phyloP scores from a whole-genome alignment of 2,329 filamentous ascomycete genomes.

The Lasiodiplodia sp. region DNA sequence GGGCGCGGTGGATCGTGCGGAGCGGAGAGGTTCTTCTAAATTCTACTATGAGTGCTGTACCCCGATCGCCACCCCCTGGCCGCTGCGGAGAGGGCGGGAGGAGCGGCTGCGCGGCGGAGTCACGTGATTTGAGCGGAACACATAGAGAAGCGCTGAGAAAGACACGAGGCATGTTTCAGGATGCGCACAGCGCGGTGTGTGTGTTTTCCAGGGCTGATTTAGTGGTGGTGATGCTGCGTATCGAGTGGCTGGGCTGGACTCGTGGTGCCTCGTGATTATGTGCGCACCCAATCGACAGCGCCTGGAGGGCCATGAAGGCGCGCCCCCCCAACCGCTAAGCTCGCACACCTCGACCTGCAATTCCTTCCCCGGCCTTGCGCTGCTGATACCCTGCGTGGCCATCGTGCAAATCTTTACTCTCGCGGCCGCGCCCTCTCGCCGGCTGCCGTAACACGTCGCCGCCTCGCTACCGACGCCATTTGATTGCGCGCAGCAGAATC shows the following conservation, averaged over 20 bases:
- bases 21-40: slow-evolving; percentile 23
- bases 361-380: slow-evolving; percentile 26
- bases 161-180: not conserved
- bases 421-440: slow-evolving; percentile 14
- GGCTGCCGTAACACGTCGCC: slow-evolving; percentile 25
- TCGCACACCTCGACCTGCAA: slow-evolving; percentile 28
- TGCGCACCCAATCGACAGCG: slow-evolving; percentile 23
- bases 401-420: slow-evolving; percentile 23
- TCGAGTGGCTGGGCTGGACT: slow-evolving; percentile 10
- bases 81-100: slow-evolving; percentile 25
- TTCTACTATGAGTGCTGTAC: slow-evolving; percentile 17
- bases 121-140: slow-evolving; percentile 15
- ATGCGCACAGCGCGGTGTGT: not conserved
- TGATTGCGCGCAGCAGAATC: slow-evolving; percentile 30
- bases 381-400: slow-evolving; percentile 28
- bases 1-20: slow-evolving; percentile 2
- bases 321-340: slow-evolving; percentile 25
- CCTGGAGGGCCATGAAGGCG: slow-evolving; percentile 14
- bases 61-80: slow-evolving; percentile 25
- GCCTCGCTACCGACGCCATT: slow-evolving; percentile 31
- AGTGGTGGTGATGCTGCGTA: not conserved
- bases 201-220: slow-evolving; percentile 9
- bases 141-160: not conserved
- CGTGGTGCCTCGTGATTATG: slow-evolving; percentile 26
- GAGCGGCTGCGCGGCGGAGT: slow-evolving; percentile 4